phyloP scores from a whole-genome alignment of 2,329 filamentous ascomycete species.

The Trichophaea hybrida region DNA sequence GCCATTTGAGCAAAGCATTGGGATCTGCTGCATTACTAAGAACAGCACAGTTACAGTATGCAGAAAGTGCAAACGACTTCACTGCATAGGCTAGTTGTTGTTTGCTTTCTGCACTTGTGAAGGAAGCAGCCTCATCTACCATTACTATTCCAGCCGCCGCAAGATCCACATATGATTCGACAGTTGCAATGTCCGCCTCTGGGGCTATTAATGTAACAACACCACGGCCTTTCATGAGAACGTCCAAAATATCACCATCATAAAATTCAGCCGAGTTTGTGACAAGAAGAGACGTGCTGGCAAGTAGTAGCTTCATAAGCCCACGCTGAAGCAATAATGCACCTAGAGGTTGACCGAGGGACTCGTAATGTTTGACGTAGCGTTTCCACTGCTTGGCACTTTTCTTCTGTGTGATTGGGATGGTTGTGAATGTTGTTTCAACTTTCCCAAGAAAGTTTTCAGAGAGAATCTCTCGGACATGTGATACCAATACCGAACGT shows the following conservation, averaged over 20 bases:
- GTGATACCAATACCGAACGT: constrained; percentile 56
- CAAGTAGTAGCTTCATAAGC: constrained; percentile 71
- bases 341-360: constrained; percentile 64
- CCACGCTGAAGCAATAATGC: constrained; percentile 82
- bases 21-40: constrained; percentile 57
- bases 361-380: constrained; percentile 68
- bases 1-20: constrained; percentile 67
- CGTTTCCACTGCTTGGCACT: constrained; percentile 61
- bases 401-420: constrained; percentile 62
- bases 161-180: constrained; percentile 54
- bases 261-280: constrained; percentile 46
- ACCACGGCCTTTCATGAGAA: constrained; percentile 45
- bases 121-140: constrained; percentile 72
- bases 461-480: constrained; percentile 58
- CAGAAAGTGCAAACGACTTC: constrained; percentile 66
- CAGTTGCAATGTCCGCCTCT: constrained; percentile 32
- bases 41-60: constrained; percentile 72
- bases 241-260: constrained; percentile 54
- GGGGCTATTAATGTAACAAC: constrained; percentile 31
- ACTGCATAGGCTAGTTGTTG: constrained; percentile 74
- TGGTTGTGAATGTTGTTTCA: constrained; percentile 78
- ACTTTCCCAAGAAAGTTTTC: constrained; percentile 74
- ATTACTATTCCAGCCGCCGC: constrained; percentile 71
- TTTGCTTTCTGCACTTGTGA: constrained; percentile 63
- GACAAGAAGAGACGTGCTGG: constrained; percentile 55